Conservation (phyloP, 2,329 filamentous ascomycete species). For the Escovopsis sp. region DNA sequence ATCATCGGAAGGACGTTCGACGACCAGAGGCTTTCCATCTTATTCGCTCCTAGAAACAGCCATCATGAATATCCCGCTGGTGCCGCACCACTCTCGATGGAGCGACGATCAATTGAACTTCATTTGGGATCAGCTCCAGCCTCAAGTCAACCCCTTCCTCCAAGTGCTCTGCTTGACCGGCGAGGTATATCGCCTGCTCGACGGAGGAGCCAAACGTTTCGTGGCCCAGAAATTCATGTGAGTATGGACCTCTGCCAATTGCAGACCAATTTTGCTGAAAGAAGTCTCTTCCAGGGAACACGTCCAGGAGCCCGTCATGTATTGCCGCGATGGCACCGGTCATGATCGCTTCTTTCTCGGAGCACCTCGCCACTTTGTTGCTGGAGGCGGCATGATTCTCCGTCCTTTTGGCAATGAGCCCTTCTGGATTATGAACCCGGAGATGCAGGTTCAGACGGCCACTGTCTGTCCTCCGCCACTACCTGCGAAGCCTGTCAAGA, state of each 20-base stretch:
- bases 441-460: slow-evolving; percentile 4
- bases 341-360: slow-evolving; percentile 13
- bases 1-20: no score
- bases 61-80: not conserved
- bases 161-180: slow-evolving; percentile 8
- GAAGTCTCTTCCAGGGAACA: slow-evolving; percentile 1
- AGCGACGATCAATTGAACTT: slow-evolving; percentile 4
- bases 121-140: slow-evolving; percentile 8
- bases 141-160: slow-evolving; percentile 7
- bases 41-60: no score
- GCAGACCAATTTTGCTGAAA: no score
- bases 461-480: slow-evolving; percentile 4
- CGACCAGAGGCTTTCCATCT: no score
- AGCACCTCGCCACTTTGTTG: slow-evolving; percentile 11
- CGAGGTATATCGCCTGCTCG: slow-evolving; percentile 8
- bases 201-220: slow-evolving; percentile 8
- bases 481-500: slow-evolving; percentile 9
- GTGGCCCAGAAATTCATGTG: slow-evolving; percentile 13
- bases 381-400: slow-evolving; percentile 9
- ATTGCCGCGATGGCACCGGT: slow-evolving; percentile 12
- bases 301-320: slow-evolving; percentile 12
- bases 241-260: slow-evolving; percentile 4
- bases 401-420: slow-evolving; percentile 7
- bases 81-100: slow-evolving; percentile 1
- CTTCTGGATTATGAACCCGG: slow-evolving; percentile 10